Conservation (phyloP, 345 rosid species). For the Citrus sp. region DNA sequence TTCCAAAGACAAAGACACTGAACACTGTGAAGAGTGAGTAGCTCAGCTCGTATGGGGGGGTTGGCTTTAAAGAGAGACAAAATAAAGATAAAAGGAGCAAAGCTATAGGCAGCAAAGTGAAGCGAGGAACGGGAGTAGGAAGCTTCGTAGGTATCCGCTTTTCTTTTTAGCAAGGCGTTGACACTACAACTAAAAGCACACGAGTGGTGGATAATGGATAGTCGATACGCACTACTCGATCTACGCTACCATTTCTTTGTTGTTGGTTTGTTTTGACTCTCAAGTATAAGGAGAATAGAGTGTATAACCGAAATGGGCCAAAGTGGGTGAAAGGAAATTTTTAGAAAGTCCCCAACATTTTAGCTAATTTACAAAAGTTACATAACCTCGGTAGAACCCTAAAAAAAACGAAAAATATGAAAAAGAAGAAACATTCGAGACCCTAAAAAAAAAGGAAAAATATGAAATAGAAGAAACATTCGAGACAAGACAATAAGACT, state of each 20-base stretch:
- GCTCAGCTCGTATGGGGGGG: not conserved
- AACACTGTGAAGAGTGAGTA: not conserved
- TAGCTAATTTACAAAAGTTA: too few species aligned
- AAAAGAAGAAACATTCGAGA: too few species aligned
- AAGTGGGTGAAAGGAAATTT: too few species aligned
- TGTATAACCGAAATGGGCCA: too few species aligned
- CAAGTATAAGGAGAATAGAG: not conserved
- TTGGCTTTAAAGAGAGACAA: conserved; percentile 27
- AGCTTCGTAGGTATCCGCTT: conserved; percentile 54
- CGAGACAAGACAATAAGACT: too few species aligned
- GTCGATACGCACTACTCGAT: not conserved
- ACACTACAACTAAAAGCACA: conserved; percentile 30
- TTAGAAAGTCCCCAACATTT: too few species aligned
- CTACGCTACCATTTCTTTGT: not conserved
- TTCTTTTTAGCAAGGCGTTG: conserved; percentile 46
- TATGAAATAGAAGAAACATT: too few species aligned
- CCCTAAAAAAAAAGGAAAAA: too few species aligned
- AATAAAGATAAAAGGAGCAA: conserved; percentile 8
- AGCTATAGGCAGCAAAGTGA: conserved; percentile 17
- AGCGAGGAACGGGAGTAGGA: conserved; percentile 47
- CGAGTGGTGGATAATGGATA: not conserved
- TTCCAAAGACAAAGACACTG: conserved; percentile 9
- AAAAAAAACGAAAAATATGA: too few species aligned
- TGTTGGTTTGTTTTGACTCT: conserved; percentile 2
- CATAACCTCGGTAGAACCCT: too few species aligned